Base-by-base conservation (phyloP, 257 asterid species). In the Jasminum sambac region DNA sequence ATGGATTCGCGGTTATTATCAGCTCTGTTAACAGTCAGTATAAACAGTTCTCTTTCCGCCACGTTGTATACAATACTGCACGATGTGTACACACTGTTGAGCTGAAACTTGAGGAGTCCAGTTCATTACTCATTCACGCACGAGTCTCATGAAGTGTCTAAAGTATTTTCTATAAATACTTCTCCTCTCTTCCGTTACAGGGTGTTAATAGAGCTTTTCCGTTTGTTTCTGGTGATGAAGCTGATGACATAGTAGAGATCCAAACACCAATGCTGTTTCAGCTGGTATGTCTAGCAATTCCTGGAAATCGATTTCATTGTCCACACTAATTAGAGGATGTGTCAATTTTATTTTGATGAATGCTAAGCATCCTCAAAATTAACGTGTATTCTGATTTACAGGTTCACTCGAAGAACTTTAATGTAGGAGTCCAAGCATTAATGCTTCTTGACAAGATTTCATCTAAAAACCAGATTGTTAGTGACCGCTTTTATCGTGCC, bases 181-280 rank as follows among this genome's bases (percentile, higher is more conserved):
- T 52, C 48, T 24, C 40, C 39, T 65, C 68, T 83, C 52, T 63
- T 73, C 77, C 65, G 48, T 77, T 81, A 77, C 92, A 95, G 99
- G 99, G 99, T 71, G 95, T 95, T 43, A 95, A 95, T 73, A 85
- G 98, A 71, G 98, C 98, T 71, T 95, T 95, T 81, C 98, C 98
- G 17, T 95, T 74, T 79, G 97, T 95, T 41, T 82, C 96, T 40
- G 83, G 86, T 74, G 86, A 85, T 50, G 97, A 84, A 88, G 90
- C 91, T 44, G 98, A 95, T 74, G 96, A 85, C 67, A 81, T 89
- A 39, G 73, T 91, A 69, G 91, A 92, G 81, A 85, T 81, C 80
- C 99, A 95, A 79, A 92, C 98, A 6, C 99, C 94, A 0, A 52
- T 91, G 68, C 78, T 91, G 80, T 95, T 95, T 90, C 93, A 91